Base-by-base conservation (phyloP, 2,329 filamentous ascomycete genomes). In the Metarhizium robertsii region DNA sequence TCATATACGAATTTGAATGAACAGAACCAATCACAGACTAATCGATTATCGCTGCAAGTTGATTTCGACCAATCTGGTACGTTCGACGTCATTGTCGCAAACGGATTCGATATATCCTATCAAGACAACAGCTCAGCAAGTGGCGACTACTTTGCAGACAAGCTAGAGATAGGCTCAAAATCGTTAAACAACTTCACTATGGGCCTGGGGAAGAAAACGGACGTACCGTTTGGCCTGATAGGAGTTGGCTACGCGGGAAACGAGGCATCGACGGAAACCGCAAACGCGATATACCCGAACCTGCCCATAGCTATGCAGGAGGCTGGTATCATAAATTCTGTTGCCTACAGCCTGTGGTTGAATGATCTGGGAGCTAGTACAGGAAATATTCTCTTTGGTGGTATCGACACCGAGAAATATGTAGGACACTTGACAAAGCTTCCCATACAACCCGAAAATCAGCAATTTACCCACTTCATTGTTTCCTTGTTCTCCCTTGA, bases 321-420 rank as follows among this genome's bases (percentile, higher is more conserved):
- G 47, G 75, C 85, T 56, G 83, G 81, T 18, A 65, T 81, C 53
- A 88, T 88, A 67, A 81, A 81, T 58, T 80, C 79, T 11, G 79
- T 83, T 45, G 85, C 86, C 2, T 90, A 88, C 70, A 89, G 85
- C 57, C 69, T 91, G 25, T 90, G 85, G 85, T 72, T 83, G 54
- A 82, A 83, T 60, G 79, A 83, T 54, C 67, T 80, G 10, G 75
- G 75, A 56, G 70, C 87, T 0, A 84, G 77, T 57, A 84, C 79
- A 1, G 89, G 89, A 40, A 86, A 75, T 61, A 85, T 92, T 57
- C 74, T 92, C 1, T 94, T 92, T 61, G 89, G 89, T 43, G 89
- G 87, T n/a, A 83, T 92, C 57, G 88, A 92, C 66, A 88, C 82
- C 0, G 80, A 78, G 57, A 92, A 92, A 66, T 94, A 84, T 69